Percentiles rank a stretch among this genome's conserved stretches.
Conservation (phyloP, 768 basidiomycete genomes). For the Kwoniella botswanensis region DNA sequence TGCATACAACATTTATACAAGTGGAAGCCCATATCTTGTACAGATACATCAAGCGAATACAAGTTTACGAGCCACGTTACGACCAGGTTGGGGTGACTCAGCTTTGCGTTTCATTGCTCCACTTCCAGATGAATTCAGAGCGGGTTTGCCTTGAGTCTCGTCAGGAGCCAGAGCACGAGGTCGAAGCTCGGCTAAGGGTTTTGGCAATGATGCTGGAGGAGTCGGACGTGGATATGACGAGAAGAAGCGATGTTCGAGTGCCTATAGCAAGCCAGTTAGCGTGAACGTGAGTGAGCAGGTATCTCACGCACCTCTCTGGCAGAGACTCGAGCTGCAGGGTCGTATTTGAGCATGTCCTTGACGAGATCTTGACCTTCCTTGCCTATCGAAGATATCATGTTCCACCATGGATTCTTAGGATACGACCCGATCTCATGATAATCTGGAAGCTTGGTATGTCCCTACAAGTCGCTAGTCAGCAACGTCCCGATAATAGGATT, state of each 20-base stretch:
- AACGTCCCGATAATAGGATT: background rate
- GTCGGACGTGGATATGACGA: conserved; percentile 82
- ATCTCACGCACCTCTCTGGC: conserved; percentile 71
- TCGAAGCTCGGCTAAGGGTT: conserved; percentile 61
- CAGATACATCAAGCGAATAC: conserved; percentile 19
- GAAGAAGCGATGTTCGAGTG: conserved; percentile 87
- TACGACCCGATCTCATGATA: conserved; percentile 85
- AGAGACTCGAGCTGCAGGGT: conserved; percentile 79
- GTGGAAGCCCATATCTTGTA: background rate
- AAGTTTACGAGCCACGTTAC: conserved; percentile 38
- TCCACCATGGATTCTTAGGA: conserved; percentile 77
- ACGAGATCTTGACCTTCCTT: conserved; percentile 83
- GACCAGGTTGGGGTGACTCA: conserved; percentile 34
- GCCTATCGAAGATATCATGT: conserved; percentile 88
- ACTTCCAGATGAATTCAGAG: conserved; percentile 14
- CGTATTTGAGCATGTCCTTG: conserved; percentile 76
- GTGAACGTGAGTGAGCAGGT: background rate
- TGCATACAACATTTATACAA: conserved; percentile 4
- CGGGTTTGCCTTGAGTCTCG: conserved; percentile 51
- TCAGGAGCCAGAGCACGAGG: conserved; percentile 64
- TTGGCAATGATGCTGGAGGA: conserved; percentile 85
- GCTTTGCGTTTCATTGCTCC: conserved; percentile 47
- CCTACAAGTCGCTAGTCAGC: conserved; percentile 62
- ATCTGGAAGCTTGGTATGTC: conserved; percentile 86
- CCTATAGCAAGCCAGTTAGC: conserved; percentile 61